Evolutionary conservation across 1,284 basidiomycete species (phyloP).

Genomic region (Sanguinoderma infundibulare): DNA sequence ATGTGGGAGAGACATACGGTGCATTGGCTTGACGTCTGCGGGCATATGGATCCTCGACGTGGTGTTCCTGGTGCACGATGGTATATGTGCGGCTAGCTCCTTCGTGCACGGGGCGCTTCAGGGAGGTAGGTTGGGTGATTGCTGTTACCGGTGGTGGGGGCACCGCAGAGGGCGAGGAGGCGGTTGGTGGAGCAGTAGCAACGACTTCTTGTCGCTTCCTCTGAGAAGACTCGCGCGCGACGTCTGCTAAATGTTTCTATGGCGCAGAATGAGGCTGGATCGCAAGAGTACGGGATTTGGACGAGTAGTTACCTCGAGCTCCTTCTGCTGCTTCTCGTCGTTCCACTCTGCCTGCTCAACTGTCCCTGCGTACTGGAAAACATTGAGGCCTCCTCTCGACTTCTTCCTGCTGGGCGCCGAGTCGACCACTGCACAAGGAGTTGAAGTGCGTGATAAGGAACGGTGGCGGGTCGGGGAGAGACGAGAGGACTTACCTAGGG

Average conservation of each 20-base stretch:
- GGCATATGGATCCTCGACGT: constrained; percentile 11
- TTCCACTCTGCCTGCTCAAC: constrained; percentile 73
- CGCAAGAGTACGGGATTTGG: neutral
- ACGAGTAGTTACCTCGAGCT: constrained; percentile 51
- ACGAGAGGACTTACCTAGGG: constrained; percentile 55
- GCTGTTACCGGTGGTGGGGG: constrained; percentile 5
- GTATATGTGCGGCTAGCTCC: constrained; percentile 31
- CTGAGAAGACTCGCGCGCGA: constrained; percentile 25
- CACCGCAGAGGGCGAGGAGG: neutral
- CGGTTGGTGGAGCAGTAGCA: constrained; percentile 6
- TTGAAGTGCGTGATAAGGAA: neutral
- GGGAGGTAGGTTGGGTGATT: neutral
- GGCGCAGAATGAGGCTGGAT: neutral
- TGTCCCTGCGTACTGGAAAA: constrained; percentile 80
- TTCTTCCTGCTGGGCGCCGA: constrained; percentile 63
- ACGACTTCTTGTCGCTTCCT: constrained; percentile 12
- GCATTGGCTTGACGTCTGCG: constrained; percentile 24
- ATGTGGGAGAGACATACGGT: constrained; percentile 30
- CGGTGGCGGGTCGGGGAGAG: neutral
- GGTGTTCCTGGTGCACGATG: constrained; percentile 31
- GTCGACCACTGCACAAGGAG: constrained; percentile 59
- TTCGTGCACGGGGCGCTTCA: constrained; percentile 5
- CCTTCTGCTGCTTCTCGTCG: constrained; percentile 55
- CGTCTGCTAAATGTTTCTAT: constrained; percentile 21
- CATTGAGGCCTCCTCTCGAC: constrained; percentile 57